Base-by-base conservation (phyloP, 306 rosid species). In the Ochetophila trinervis region DNA sequence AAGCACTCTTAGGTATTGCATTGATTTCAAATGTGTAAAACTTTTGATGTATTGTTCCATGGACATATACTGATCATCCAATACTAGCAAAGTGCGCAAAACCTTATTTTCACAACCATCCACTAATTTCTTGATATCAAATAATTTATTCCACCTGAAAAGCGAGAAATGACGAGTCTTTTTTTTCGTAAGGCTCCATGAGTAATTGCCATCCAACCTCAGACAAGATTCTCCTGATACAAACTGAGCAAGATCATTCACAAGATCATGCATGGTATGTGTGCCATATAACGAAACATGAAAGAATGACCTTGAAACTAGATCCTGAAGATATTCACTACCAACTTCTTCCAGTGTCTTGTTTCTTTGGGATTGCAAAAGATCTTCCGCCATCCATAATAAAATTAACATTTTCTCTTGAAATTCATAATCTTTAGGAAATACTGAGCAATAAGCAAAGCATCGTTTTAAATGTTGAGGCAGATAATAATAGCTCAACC, bases 371-470 rank as follows among this genome's bases (percentile, higher is more conserved):
- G 37, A 6, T 32, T 27, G 53, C 15, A 80, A 6, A 40, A 72
- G 24, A 4, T 67, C 71, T 62, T 80, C 78, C 5, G 81, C 85
- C 79, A 76, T 80, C 85, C 85, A 80, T 1, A 76, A 5, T 9
- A 37, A 36, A 19, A 77, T 34, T 1, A 81, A 7, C 15, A 57
- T 40, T 12, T 50, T 54, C n/a, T 66, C 70, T 4, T 53, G 12
- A 4, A 77, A 37, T 45, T 16, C 42, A 45, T 64, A 71, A 53
- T 42, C 78, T 34, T 68, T 71, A 0, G 81, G 79, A 0, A 82
- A 49, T 18, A 82, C 62, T 0, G 79, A 78, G 8, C 78, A 73
- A 60, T 76, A 81, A 10, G 85, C 74, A 76, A 81, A 80, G 6
- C 85, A 80, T 15, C 55, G 53, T 4, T 80, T 80, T 13, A 80